Evolutionary conservation across 2,329 filamentous ascomycete species (phyloP).

Genomic region (Cryoendolithus antarcticus): DNA sequence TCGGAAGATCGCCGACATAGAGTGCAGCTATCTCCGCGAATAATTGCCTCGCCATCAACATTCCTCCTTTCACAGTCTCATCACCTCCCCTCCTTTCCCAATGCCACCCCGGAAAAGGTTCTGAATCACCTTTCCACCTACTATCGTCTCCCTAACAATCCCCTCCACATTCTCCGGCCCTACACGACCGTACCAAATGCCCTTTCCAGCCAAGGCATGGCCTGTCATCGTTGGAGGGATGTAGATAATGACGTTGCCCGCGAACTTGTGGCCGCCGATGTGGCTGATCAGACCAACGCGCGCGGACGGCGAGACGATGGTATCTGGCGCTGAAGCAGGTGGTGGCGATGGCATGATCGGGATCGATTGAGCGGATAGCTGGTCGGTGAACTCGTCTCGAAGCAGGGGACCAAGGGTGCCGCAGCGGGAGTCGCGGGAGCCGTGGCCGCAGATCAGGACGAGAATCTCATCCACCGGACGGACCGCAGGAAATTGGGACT

Average conservation of each 20-base stretch:
- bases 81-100: conserved; percentile 18
- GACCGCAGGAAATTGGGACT: conserved; percentile 40
- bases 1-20: too few relatives aligned
- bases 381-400: conserved; percentile 53
- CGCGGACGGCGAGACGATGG: conserved; percentile 32
- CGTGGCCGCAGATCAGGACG: conserved; percentile 84
- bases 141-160: conserved; percentile 57
- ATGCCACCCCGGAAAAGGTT: conserved; percentile 65
- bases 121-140: conserved; percentile 52
- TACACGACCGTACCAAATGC: conserved; percentile 73
- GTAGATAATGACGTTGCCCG: conserved; percentile 74
- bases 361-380: conserved; percentile 40
- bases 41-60: too few relatives aligned
- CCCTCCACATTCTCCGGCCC: conserved; percentile 66
- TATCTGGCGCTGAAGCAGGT: conserved; percentile 19
- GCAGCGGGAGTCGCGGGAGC: conserved; percentile 67
- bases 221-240: conserved; percentile 43
- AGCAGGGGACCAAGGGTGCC: conserved; percentile 68
- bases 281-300: conserved; percentile 63
- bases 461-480: conserved; percentile 53
- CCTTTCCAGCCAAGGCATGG: conserved; percentile 55
- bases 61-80: conserved; percentile 14
- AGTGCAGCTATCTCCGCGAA: too few relatives aligned
- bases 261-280: conserved; percentile 75
- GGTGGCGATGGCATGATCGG: conserved; percentile 36